Evolutionary conservation across 169 alveolate species (phyloP).

Genomic region (Eimeria necatrix): DNA sequence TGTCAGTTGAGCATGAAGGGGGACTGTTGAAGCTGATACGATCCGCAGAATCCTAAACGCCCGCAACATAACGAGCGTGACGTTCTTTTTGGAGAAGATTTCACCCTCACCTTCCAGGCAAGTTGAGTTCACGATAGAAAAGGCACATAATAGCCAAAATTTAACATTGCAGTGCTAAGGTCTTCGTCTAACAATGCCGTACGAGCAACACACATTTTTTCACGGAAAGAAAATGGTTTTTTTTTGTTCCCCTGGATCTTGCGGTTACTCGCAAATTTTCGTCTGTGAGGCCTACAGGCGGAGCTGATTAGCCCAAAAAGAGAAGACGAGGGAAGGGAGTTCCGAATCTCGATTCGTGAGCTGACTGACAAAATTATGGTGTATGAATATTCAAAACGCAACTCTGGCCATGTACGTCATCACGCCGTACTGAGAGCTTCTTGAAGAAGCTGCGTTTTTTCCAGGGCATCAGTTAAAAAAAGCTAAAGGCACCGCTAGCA

Average conservation of each 20-base stretch:
- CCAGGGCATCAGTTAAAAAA: too few relatives aligned
- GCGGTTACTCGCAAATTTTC: neutral
- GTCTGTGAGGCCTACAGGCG: slow-evolving; percentile 39
- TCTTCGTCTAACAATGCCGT: neutral
- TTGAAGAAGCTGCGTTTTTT: too few relatives aligned
- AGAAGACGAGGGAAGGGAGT: slow-evolving; percentile 91
- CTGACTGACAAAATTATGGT: slow-evolving; percentile 89
- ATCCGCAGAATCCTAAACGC: slow-evolving; percentile 84
- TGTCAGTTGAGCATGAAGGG: too few relatives aligned
- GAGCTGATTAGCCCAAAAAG: slow-evolving; percentile 75
- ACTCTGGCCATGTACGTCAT: slow-evolving; percentile 86
- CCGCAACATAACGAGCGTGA: slow-evolving; percentile 86
- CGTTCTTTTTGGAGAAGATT: slow-evolving; percentile 83
- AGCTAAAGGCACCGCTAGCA: too few relatives aligned
- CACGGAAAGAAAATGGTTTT: neutral
- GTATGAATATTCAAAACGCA: slow-evolving; percentile 89
- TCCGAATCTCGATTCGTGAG: slow-evolving; percentile 88
- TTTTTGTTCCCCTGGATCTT: neutral
- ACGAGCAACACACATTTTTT: neutral
- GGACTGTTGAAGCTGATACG: too few relatives aligned
- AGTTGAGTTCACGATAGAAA: neutral
- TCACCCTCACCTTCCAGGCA: slow-evolving; percentile 69
- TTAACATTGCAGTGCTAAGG: neutral
- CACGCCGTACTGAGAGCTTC: neutral
- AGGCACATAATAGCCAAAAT: neutral